These are phyloP conservation scores for Ceriops tagal DNA, from an alignment of 345 rosid species.

Conservation along the genomic window DNA sequence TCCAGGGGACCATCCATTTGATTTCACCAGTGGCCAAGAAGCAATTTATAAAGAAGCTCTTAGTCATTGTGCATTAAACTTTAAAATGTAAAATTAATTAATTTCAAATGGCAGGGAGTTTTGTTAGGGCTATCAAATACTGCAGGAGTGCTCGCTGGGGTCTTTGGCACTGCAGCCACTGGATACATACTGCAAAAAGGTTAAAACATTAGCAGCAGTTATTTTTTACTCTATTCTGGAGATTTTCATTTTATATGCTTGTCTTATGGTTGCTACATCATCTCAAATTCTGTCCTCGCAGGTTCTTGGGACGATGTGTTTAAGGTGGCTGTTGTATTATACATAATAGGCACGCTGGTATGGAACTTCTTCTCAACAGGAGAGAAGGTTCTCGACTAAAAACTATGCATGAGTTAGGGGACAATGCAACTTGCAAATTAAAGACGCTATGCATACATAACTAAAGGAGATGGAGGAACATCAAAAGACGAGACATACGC, in stretches of 20 bases:
- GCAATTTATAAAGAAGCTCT: not conserved
- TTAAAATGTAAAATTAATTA: not conserved
- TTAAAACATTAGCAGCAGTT: slow-evolving; percentile 9
- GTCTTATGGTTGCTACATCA: not conserved
- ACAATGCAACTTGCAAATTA: not conserved
- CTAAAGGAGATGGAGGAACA: slow-evolving; percentile 7
- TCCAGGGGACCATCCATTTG: not conserved
- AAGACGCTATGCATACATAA: not conserved
- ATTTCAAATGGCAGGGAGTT: slow-evolving; percentile 64
- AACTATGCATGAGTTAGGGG: not conserved
- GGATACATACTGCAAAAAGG: slow-evolving; percentile 97
- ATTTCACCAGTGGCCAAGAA: not conserved
- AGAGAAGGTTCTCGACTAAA: slow-evolving; percentile 76
- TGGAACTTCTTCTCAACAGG: slow-evolving; percentile 96
- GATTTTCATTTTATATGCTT: not conserved
- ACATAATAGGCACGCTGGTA: slow-evolving; percentile 76
- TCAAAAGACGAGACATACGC: not conserved
- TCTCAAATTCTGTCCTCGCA: slow-evolving; percentile 22
- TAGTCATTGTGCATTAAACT: not conserved
- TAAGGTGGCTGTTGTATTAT: slow-evolving; percentile 78
- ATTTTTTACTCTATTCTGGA: not conserved
- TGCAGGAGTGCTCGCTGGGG: slow-evolving; percentile 96
- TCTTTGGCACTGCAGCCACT: slow-evolving; percentile 96
- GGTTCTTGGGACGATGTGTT: slow-evolving; percentile 99
- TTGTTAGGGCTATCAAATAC: slow-evolving; percentile 93